Percentiles rank a stretch among this genome's conserved stretches.
These are phyloP conservation scores for Schizochytrium sp. DNA, from an alignment of 108 stramenopile species.

Conservation along the genomic window DNA sequence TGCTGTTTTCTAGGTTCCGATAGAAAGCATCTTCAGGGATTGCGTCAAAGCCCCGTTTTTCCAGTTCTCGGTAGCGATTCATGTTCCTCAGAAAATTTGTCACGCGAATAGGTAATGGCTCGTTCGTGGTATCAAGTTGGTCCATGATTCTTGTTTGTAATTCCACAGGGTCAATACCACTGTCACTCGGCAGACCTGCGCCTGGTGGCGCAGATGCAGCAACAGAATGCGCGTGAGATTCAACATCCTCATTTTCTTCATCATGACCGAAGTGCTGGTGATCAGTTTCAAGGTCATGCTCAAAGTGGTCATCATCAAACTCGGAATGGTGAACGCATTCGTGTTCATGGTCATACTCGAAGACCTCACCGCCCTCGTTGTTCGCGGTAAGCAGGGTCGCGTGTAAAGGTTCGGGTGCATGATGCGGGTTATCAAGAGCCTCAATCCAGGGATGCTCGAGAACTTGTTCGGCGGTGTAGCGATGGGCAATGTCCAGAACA, in stretches of 20 bases:
- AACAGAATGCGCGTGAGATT: not conserved
- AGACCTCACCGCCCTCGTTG: not conserved
- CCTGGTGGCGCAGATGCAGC: conserved; percentile 3
- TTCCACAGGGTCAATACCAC: too few relatives aligned
- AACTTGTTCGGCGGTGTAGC: conserved; percentile 83
- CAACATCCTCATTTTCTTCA: too few relatives aligned
- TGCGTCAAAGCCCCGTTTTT: conserved; percentile 29
- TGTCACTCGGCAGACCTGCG: not conserved
- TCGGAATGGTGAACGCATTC: too few relatives aligned
- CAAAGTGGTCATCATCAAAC: too few relatives aligned
- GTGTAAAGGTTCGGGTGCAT: not conserved
- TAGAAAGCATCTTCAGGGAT: conserved; percentile 23
- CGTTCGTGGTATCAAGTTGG: not conserved
- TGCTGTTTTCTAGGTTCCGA: not conserved
- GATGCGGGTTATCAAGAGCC: not conserved
- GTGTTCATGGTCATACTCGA: not conserved
- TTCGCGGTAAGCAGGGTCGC: not conserved
- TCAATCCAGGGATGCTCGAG: conserved; percentile 82
- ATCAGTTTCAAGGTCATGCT: too few relatives aligned
- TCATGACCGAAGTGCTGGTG: too few relatives aligned
- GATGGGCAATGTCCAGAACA: conserved; percentile 76
- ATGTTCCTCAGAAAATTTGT: conserved; percentile 4
- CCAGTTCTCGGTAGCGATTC: conserved; percentile 50
- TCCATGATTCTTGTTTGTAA: not conserved
- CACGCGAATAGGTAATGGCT: not conserved